Evolutionary conservation across 495 filamentous ascomycete genomes (phyloP), one percentile per base, ranked within the genome.

Genomic region (Penicillium bovifimosum): DNA sequence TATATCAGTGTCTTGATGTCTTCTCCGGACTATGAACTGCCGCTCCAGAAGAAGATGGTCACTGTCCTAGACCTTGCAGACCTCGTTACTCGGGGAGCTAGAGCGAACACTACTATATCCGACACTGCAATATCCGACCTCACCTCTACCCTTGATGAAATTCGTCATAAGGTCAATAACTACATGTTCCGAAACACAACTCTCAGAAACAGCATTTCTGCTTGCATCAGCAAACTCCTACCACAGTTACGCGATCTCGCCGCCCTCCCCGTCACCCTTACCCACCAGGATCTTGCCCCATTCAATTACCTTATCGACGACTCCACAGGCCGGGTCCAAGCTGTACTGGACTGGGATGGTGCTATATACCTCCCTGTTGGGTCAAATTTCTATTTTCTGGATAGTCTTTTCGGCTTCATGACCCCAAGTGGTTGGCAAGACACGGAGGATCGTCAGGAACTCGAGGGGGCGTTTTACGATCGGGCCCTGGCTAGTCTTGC

Each of bases 1-100:
- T 50, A 55, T 50, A 55, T 55, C 46, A 55, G 46, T 45, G 46
- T 50, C 53, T 55, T 55, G 26, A 50, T 55, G 39, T 50, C 46
- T 49, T 50, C 40, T 34, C 10, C 44, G 26, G 53, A 55, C 27
- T 55, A 31, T 55, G 8, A 45, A 55, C 28, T 55, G 46, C 53
- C 46, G 17, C 53, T 55, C 17, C 17, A 50, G 32, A 55, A 45
- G 33, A 55, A 44, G 46, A 55, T 55, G 16, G 39, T 38, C 26
- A 55, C 46, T 45, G 32, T 33, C 16, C 18, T 50, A 7, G 46
- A 50, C 40, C 46, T 55, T 45, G 46, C 46, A 50, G 46, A 50
- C 40, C 46, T 55, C 46, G 24, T 55, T 39, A 50, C 53, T 45
- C 40, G 46, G 35, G 53, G 53, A 50, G 46, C 52, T 14, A 55